Base-by-base conservation (phyloP, 2,329 filamentous ascomycete genomes). In the Colletotrichum scovillei region DNA sequence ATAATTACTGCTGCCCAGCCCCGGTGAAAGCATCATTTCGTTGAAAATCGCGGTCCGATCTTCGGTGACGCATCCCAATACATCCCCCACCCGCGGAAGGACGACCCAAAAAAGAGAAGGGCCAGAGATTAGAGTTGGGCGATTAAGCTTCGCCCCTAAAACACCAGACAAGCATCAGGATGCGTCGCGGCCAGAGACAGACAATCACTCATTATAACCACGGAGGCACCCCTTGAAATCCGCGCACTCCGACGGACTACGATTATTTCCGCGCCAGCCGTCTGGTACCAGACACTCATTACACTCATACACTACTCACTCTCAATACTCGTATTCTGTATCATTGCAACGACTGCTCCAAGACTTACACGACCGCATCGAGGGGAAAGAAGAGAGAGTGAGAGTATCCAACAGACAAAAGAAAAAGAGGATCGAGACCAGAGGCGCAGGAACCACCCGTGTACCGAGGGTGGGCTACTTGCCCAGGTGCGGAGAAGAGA, bases 121-220 rank as follows among this genome's bases (percentile, higher is more conserved):
- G 19, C 11, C 22, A 32, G 42, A 26, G 32, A 62, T 65, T 70
- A 62, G 57, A 38, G 67, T 70, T 73, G 53, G 35, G 49, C 24
- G 30, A 70, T 73, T 70, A 73, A 52, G 69, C 60, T 70, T 73
- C 46, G 55, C 59, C 70, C 66, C 59, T 65, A 69, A 73, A 72
- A 69, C 69, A 59, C 59, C n/a, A 46, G 59, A 69, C 67, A 57
- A 56, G 70, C 70, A 69, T 63, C 65, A 55, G n/a, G 67, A 38
- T 58, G 53, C 60, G 52, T 70, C 42, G 60, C 52, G 12, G 19
- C 42, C 42, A 49, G 19, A 38, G n/a, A 38, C 60, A 24, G 38
- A 38, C 26, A 26, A 19, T 64, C 49, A 22, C 24, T 66, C 63
- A 70, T 70, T 65, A 55, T 28, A 70, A 70, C 67, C 67, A 56